Conservation (phyloP, 2,329 filamentous ascomycete species). For the Aspergillus vadensis region DNA sequence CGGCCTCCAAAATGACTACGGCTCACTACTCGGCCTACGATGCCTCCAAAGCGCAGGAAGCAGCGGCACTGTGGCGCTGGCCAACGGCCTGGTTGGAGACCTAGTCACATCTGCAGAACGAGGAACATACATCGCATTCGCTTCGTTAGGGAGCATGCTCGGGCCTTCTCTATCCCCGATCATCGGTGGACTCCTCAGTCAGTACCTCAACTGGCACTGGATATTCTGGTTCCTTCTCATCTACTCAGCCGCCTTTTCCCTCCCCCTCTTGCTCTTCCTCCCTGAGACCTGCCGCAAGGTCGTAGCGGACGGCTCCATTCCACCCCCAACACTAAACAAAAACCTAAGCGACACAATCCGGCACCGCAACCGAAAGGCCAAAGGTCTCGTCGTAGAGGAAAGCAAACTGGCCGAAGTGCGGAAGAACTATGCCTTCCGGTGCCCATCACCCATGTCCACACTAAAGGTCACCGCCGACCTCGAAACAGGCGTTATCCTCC, state of each 20-base stretch:
- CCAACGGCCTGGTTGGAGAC: slow-evolving; percentile 44
- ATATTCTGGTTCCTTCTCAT: slow-evolving; percentile 72
- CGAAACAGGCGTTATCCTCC: slow-evolving; percentile 40
- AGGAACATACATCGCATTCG: slow-evolving; percentile 47
- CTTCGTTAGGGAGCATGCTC: slow-evolving; percentile 58
- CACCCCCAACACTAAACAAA: slow-evolving; percentile 27
- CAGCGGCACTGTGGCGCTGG: slow-evolving; percentile 45
- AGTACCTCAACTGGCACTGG: slow-evolving; percentile 63
- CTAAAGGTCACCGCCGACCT: slow-evolving; percentile 40
- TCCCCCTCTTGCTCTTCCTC: slow-evolving; percentile 58
- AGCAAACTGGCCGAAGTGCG: not conserved
- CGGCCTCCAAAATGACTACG: slow-evolving; percentile 41
- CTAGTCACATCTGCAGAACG: slow-evolving; percentile 41
- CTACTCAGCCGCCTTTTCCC: slow-evolving; percentile 50
- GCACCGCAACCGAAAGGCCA: slow-evolving; percentile 8
- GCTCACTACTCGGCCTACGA: slow-evolving; percentile 41
- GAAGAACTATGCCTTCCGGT: slow-evolving; percentile 37
- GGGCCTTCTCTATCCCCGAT: slow-evolving; percentile 58
- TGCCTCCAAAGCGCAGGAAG: slow-evolving; percentile 46
- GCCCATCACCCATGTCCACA: slow-evolving; percentile 33
- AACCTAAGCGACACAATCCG: slow-evolving; percentile 26
- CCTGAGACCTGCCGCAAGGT: slow-evolving; percentile 53
- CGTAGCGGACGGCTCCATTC: slow-evolving; percentile 40
- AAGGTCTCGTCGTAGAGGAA: slow-evolving; percentile 6
- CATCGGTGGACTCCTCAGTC: slow-evolving; percentile 65